These are phyloP conservation scores for Craterostigma plantagineum DNA, from an alignment of 257 asterid species.

Conservation along the genomic window DNA sequence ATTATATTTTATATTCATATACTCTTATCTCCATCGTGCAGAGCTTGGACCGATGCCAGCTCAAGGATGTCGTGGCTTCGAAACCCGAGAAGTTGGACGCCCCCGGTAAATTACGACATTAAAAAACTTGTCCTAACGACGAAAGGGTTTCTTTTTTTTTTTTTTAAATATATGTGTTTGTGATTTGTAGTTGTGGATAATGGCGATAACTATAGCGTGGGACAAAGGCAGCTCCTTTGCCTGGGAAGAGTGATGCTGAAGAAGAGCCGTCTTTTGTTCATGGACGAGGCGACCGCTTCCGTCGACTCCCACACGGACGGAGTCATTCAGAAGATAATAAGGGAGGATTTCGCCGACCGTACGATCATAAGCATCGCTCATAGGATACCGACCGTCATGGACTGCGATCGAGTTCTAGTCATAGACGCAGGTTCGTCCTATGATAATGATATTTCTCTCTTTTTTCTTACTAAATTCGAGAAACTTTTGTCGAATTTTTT, in stretches of 20 bases:
- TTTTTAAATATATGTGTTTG: conserved; percentile 81
- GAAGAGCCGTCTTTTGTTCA: conserved; percentile 57
- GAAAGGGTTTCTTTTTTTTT: too few species aligned
- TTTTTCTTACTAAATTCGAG: too few species aligned
- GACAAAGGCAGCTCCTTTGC: conserved; percentile 92
- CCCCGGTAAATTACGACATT: conserved; percentile 29
- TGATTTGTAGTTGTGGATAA: conserved; percentile 54
- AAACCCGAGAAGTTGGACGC: conserved; percentile 83
- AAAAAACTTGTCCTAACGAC: too few species aligned
- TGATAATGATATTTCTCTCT: too few species aligned
- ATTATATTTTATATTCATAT: too few species aligned
- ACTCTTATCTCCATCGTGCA: too few species aligned
- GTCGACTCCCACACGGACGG: conserved; percentile 91
- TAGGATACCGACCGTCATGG: conserved; percentile 95
- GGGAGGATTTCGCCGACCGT: conserved; percentile 75
- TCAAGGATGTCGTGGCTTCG: conserved; percentile 70
- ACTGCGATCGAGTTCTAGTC: conserved; percentile 78
- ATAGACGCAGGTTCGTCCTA: conserved; percentile 54
- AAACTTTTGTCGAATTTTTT: too few species aligned
- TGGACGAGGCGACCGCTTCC: conserved; percentile 99
- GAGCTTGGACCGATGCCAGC: conserved; percentile 96
- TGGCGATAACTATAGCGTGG: conserved; percentile 98
- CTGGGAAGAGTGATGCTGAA: conserved; percentile 90
- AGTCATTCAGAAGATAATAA: conserved; percentile 73
- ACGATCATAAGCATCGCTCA: conserved; percentile 96